phyloP scores from a whole-genome alignment of 495 filamentous ascomycete species.

The Trichoderma parareesei region DNA sequence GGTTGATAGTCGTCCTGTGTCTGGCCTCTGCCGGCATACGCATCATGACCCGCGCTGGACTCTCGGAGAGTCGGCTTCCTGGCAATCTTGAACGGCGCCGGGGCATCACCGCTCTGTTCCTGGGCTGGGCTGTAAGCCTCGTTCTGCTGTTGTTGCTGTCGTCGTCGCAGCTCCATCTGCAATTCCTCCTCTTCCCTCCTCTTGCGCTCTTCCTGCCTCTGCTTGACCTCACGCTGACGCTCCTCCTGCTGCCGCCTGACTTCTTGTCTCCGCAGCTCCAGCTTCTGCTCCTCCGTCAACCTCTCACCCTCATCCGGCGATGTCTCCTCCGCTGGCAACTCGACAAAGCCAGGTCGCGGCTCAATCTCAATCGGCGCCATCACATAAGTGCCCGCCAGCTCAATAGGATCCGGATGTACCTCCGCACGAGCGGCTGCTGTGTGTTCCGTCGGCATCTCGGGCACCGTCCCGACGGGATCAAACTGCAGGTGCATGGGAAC shows the following conservation, averaged over 20 bases:
- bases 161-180: slow-evolving; percentile 7
- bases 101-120: not conserved
- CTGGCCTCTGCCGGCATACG: not conserved
- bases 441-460: slow-evolving; percentile 32
- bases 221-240: slow-evolving; percentile 11
- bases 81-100: not conserved
- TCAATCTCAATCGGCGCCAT: slow-evolving; percentile 17
- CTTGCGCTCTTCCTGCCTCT: slow-evolving; percentile 13
- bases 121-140: not conserved
- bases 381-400: slow-evolving; percentile 26
- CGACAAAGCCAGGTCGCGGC: slow-evolving; percentile 19
- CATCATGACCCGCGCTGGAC: not conserved
- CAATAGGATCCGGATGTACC: slow-evolving; percentile 34
- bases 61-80: slow-evolving; percentile 9
- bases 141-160: slow-evolving; percentile 10
- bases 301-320: not conserved
- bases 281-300: not conserved
- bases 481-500: slow-evolving; percentile 15
- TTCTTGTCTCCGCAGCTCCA: slow-evolving; percentile 10
- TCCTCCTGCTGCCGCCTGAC: slow-evolving; percentile 7
- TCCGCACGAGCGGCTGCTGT: slow-evolving; percentile 28
- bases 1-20: slow-evolving; percentile 2
- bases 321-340: slow-evolving; percentile 25
- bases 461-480: slow-evolving; percentile 32
- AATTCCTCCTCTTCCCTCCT: slow-evolving; percentile 11